Conservation (phyloP, 768 basidiomycete genomes). For the Glaciozyma martinii region DNA sequence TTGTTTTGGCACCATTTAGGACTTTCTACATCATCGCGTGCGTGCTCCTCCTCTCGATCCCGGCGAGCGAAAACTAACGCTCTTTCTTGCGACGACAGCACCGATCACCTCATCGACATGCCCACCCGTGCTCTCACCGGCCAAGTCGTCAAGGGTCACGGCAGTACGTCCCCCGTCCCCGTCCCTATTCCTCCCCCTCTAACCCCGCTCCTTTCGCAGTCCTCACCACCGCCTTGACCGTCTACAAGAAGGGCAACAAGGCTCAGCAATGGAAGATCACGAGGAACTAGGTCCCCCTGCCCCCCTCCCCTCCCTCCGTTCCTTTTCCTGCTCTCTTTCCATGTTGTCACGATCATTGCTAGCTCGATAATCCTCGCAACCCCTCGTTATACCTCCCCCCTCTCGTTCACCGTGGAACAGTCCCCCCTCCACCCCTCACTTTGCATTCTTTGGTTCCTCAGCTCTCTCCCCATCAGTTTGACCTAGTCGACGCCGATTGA, state of each 20-base stretch:
- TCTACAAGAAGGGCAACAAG: constrained; percentile 4
- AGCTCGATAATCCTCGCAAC: no score
- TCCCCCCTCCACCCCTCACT: no score
- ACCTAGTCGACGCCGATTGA: no score
- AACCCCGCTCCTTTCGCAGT: not conserved
- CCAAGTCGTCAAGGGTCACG: constrained; percentile 7
- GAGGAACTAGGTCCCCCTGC: not conserved
- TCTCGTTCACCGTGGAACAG: no score
- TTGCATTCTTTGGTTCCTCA: no score
- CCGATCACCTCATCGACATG: constrained; percentile 26
- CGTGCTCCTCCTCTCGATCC: no score
- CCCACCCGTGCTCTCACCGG: constrained; percentile 10
- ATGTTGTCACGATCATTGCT: no score
- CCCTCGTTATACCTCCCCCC: no score
- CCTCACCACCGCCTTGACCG: not conserved
- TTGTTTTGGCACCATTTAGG: not conserved
- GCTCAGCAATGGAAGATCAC: constrained; percentile 15
- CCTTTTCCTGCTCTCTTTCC: no score
- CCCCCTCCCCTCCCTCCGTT: no score
- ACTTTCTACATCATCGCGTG: constrained; percentile 16
- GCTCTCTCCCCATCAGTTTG: no score
- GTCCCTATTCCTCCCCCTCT: not conserved
- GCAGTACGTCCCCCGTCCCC: not conserved
- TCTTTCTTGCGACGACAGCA: not conserved
- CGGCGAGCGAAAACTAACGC: no score